Evolutionary conservation across 768 basidiomycete species (phyloP), one percentile per base, ranked within the genome.

Genomic region (Clavaria fumosa): DNA sequence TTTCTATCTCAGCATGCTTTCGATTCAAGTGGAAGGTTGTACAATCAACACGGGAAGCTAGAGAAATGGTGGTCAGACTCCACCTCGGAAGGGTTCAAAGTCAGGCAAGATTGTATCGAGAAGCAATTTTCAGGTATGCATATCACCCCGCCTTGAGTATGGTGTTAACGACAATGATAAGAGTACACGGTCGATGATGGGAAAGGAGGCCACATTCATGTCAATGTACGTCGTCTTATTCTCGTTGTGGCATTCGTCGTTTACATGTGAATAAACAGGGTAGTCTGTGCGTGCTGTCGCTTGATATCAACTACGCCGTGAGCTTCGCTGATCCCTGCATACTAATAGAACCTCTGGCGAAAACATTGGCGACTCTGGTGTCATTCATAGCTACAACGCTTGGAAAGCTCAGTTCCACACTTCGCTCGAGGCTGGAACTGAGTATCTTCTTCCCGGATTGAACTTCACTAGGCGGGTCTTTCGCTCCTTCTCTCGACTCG

Each of bases 51-150:
- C 27, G 95, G 93, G 36, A 79, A 79, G 56, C 61, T 90, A 9
- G 75, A 81, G 41, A 66, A 89, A 48, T 96, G 90, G 90, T 96
- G 90, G 90, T 79, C 84, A 2, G 83, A 90, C 43, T 60, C 64
- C 28, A 96, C 93, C 3, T 84, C 78, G 47, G 66, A 74, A 43
- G 79, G 78, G 0, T 99, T 91, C 66, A 63, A 84, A 38, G 66
- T 69, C 43, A 77, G 78, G 38, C 81, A 88, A 48, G 70, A 80
- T 38, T 97, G 93, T 53, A 79, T 99, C 38, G 74, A 83, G n/a
- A 68, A 80, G 37, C 91, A 96, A 54, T 97, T 78, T 58, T 84
- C 80, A n/a, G 66, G 80, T 81, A 48, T 17, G 65, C 42, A 4
- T 28, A 17, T 6, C 21, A 10, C 19, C 12, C 10, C 22, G 14